phyloP scores from a whole-genome alignment of 371 early-diverging fungal genomes.

The Lichtheimia ornata region DNA sequence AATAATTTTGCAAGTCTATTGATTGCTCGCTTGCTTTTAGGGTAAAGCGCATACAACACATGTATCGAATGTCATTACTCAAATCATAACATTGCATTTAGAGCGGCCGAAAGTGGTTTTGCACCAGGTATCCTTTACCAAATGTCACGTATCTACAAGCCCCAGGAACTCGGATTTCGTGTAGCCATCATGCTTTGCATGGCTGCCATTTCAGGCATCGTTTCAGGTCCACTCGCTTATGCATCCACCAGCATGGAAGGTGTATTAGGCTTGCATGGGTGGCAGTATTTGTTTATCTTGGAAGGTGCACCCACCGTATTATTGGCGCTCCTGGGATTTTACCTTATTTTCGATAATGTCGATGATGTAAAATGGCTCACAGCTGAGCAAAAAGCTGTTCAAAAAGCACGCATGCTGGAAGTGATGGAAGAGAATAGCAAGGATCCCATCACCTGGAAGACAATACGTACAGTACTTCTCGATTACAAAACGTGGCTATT shows the following conservation, averaged over 20 bases:
- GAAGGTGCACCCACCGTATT: constrained; percentile 38
- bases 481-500: constrained; percentile 27
- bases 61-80: background rate
- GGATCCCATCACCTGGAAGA: constrained; percentile 12
- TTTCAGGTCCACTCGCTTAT: constrained; percentile 24
- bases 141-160: constrained; percentile 30
- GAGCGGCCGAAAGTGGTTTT: constrained; percentile 27
- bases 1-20: constrained; percentile 31
- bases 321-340: constrained; percentile 29
- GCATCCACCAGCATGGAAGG: constrained; percentile 33
- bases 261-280: constrained; percentile 29
- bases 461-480: constrained; percentile 9
- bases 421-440: background rate
- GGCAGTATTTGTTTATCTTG: constrained; percentile 45
- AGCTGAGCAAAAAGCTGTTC: constrained; percentile 15
- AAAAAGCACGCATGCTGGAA: constrained; percentile 13
- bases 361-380: constrained; percentile 22
- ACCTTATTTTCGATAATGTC: constrained; percentile 29
- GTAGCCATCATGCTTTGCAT: constrained; percentile 18
- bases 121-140: constrained; percentile 28
- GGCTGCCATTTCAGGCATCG: constrained; percentile 19
- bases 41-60: constrained; percentile 12
- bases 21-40: constrained; percentile 21
- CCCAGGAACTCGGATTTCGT: constrained; percentile 23
- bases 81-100: background rate